Evolutionary conservation across 208 protist species (phyloP).

Genomic region (Herpetomonas tarakana): DNA sequence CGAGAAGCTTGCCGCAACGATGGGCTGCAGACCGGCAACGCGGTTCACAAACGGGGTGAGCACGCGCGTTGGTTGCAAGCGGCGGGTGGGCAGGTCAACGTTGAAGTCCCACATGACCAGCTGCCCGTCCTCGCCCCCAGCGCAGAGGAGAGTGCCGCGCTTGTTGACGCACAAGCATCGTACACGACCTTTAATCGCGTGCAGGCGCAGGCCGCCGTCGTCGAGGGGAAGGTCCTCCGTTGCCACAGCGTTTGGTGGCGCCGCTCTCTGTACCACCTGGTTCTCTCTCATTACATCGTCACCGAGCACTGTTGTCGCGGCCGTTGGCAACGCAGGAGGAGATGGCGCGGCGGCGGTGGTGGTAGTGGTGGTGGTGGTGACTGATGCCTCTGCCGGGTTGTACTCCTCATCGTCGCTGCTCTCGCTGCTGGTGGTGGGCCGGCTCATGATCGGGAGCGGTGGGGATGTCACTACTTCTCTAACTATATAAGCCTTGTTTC

Average conservation of each 20-base stretch:
- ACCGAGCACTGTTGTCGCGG: constrained; percentile 4
- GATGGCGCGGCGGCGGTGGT: not conserved
- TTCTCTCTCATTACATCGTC: too few species aligned
- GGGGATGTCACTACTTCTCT: too few species aligned
- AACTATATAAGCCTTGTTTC: too few species aligned
- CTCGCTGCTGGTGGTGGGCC: not conserved
- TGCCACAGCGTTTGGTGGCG: not conserved
- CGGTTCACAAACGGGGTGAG: constrained; percentile 82
- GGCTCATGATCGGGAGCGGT: not conserved
- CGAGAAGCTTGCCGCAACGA: constrained; percentile 47
- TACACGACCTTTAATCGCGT: constrained; percentile 47
- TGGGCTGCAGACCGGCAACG: constrained; percentile 70
- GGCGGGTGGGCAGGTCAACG: constrained; percentile 27
- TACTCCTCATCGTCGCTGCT: not conserved
- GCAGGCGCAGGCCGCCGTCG: constrained; percentile 24
- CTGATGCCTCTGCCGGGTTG: not conserved
- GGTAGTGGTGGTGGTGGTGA: not conserved
- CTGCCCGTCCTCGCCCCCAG: constrained; percentile 65
- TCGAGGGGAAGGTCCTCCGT: not conserved
- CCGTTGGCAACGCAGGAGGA: not conserved
- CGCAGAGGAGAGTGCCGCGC: constrained; percentile 46
- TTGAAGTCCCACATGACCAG: constrained; percentile 81
- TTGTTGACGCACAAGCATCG: constrained; percentile 55
- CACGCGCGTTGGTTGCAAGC: constrained; percentile 53
- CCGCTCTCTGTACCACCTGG: too few species aligned